Conservation (phyloP, 768 basidiomycete genomes). For the Boletus huronensis region DNA sequence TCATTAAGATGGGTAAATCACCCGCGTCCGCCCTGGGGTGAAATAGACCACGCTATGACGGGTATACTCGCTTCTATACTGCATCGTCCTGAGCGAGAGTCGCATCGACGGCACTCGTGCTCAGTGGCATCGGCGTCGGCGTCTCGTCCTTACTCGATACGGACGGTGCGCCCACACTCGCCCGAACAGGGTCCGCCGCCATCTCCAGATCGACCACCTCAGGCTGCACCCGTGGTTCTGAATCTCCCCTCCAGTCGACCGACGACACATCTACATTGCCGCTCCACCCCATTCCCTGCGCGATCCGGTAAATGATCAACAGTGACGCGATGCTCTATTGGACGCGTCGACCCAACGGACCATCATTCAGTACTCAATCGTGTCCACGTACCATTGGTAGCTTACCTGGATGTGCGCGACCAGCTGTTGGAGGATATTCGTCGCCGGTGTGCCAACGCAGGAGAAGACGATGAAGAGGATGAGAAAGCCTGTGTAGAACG, state of each 20-base stretch:
- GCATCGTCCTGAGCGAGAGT: not conserved
- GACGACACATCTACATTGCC: constrained; percentile 3
- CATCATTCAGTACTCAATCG: not conserved
- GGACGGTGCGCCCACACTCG: not conserved
- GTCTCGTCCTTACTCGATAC: not conserved
- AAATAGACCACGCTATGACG: not conserved
- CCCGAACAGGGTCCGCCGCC: not conserved
- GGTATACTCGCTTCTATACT: not conserved
- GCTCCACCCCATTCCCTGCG: constrained; percentile 15
- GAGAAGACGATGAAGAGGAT: constrained; percentile 15
- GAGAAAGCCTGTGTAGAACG: constrained; percentile 13
- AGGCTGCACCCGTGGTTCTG: not conserved
- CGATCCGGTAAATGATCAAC: constrained; percentile 22
- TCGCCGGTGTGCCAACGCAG: not conserved
- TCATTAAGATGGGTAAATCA: too few relatives aligned
- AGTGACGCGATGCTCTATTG: constrained; percentile 14
- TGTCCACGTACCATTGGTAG: not conserved
- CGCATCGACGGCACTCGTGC: not conserved
- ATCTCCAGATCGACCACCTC: not conserved
- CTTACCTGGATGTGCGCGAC: constrained; percentile 22
- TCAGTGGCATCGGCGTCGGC: not conserved
- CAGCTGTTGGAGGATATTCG: constrained; percentile 14
- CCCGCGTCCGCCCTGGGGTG: not conserved
- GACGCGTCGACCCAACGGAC: not conserved
- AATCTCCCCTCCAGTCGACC: constrained; percentile 15